Evolutionary conservation across 805 yeast genomes (phyloP).

Genomic region (Hanseniaspora pseudoguilliermondii): DNA sequence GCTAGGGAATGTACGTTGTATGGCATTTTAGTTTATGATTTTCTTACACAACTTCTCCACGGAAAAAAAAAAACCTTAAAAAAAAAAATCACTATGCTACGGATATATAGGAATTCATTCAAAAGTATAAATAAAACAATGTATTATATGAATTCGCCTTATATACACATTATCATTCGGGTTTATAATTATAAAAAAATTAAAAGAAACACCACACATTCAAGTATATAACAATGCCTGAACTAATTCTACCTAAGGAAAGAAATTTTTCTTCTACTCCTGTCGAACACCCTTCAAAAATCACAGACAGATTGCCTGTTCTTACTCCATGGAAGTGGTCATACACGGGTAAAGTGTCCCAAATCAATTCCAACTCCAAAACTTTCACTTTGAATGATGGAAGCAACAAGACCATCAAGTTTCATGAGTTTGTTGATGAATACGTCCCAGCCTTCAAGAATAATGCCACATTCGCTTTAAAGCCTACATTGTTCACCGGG

Average conservation of each 20-base stretch:
- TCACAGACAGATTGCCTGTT: constrained; percentile 12
- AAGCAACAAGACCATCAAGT: constrained; percentile 14
- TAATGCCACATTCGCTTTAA: constrained; percentile 40
- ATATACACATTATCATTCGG: too few species aligned
- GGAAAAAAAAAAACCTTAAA: too few species aligned
- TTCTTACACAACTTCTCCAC: too few species aligned
- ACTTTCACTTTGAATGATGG: constrained; percentile 18
- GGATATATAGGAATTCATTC: too few species aligned
- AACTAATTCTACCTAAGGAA: neutral
- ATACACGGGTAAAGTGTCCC: constrained; percentile 25
- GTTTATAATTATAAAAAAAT: too few species aligned
- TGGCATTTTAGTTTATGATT: too few species aligned
- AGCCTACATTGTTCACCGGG: constrained; percentile 59
- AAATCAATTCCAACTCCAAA: constrained; percentile 19
- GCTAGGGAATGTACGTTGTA: too few species aligned
- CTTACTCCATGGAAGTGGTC: constrained; percentile 28
- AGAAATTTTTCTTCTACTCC: neutral
- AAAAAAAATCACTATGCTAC: too few species aligned
- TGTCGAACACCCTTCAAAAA: neutral
- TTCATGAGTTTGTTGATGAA: constrained; percentile 20
- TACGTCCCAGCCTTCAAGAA: constrained; percentile 36
- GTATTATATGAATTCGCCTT: too few species aligned
- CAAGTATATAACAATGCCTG: neutral
- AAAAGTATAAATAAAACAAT: too few species aligned
- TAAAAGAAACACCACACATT: neutral